phyloP scores from a whole-genome alignment of 495 filamentous ascomycete species.

The Sordaria brevicollis region DNA sequence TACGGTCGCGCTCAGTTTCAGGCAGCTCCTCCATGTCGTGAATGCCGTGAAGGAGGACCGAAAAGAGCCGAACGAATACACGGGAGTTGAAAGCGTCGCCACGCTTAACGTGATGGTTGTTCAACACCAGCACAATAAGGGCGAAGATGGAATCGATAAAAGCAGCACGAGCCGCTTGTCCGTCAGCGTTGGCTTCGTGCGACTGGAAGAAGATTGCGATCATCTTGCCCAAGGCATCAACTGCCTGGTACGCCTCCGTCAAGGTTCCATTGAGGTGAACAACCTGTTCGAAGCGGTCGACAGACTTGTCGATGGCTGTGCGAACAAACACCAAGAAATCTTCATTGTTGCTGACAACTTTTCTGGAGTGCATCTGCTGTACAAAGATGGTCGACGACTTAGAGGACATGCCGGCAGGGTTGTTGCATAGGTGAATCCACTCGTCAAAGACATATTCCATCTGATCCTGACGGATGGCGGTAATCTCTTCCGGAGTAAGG shows the following conservation, averaged over 20 bases:
- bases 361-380: conserved; percentile 65
- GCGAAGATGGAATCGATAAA: conserved; percentile 68
- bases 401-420: conserved; percentile 51
- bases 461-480: conserved; percentile 52
- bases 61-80: conserved; percentile 87
- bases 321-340: conserved; percentile 71
- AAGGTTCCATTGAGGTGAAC: conserved; percentile 47
- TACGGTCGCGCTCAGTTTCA: conserved; percentile 51
- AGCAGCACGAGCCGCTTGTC: conserved; percentile 40
- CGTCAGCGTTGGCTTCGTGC: conserved; percentile 44
- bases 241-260: conserved; percentile 62
- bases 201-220: conserved; percentile 63
- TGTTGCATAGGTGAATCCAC: conserved; percentile 78
- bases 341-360: conserved; percentile 59
- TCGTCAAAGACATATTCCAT: conserved; percentile 92
- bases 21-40: conserved; percentile 22
- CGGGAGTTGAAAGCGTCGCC: conserved; percentile 77
- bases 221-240: conserved; percentile 84
- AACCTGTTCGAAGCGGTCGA: conserved; percentile 61
- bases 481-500: conserved; percentile 12
- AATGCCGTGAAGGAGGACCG: conserved; percentile 64
- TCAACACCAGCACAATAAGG: conserved; percentile 68
- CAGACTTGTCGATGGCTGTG: conserved; percentile 67
- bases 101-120: conserved; percentile 71
- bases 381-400: conserved; percentile 69